Percentiles rank a stretch among this genome's conserved stretches.
phyloP scores from a whole-genome alignment of 257 asterid species.

The Verbena officinalis region DNA sequence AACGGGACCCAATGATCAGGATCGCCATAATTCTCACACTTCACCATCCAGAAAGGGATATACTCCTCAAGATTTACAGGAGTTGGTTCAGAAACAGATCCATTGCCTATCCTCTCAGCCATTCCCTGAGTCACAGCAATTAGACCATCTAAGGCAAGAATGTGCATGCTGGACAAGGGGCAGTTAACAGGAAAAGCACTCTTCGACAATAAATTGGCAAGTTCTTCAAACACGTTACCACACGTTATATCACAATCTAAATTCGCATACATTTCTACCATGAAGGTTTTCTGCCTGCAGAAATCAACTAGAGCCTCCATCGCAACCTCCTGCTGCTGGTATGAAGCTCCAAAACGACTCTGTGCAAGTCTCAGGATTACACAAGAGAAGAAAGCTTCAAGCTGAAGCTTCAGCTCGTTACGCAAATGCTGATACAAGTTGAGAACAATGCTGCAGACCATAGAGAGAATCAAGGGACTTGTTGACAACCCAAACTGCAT shows the following conservation, averaged over 20 bases:
- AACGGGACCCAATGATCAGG: constrained; percentile 95
- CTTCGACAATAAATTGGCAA: constrained; percentile 86
- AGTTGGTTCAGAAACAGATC: constrained; percentile 62
- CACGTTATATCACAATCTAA: constrained; percentile 97
- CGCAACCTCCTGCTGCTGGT: constrained; percentile 98
- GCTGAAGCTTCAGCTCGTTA: constrained; percentile 83
- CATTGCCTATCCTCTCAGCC: constrained; percentile 98
- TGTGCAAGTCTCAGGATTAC: constrained; percentile 92
- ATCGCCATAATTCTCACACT: constrained; percentile 78
- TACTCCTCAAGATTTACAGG: constrained; percentile 74
- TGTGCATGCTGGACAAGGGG: constrained; percentile 94
- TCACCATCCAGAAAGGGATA: constrained; percentile 95
- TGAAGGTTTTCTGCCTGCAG: constrained; percentile 88
- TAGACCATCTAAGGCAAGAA: constrained; percentile 97
- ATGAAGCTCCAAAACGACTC: constrained; percentile 87
- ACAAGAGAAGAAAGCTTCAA: constrained; percentile 95
- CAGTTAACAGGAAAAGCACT: constrained; percentile 97
- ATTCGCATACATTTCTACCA: constrained; percentile 94
- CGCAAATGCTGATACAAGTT: constrained; percentile 87
- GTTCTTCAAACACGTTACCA: constrained; percentile 91
- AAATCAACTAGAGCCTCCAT: constrained; percentile 99
- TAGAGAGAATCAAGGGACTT: constrained; percentile 93
- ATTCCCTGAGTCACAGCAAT: constrained; percentile 98
- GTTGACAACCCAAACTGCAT: constrained; percentile 92
- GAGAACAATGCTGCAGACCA: constrained; percentile 92